A percentile compares a stretch with the other conserved stretches of the same genome.
Conservation (phyloP, 2,329 filamentous ascomycete genomes). For the Hypoxylon rubiginosum region DNA sequence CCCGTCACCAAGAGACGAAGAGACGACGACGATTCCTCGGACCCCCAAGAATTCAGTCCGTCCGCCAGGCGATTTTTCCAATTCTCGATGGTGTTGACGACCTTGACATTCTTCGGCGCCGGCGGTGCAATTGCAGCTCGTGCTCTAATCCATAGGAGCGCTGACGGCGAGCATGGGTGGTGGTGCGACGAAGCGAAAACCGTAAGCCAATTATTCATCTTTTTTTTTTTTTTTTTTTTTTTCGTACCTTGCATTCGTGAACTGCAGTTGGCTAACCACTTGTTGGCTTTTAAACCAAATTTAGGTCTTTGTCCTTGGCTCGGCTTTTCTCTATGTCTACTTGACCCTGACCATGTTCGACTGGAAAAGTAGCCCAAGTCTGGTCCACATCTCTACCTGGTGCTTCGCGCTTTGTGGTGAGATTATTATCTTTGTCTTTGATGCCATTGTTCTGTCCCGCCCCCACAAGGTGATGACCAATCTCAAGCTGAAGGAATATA, state of each 20-base stretch:
- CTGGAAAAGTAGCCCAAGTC: slow-evolving; percentile 82
- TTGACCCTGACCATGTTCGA: slow-evolving; percentile 90
- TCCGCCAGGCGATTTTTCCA: slow-evolving; percentile 72
- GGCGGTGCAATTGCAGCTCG: slow-evolving; percentile 80
- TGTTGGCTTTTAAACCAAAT: slow-evolving; percentile 1
- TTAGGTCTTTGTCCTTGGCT: slow-evolving; percentile 87
- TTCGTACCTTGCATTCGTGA: slow-evolving; percentile 5
- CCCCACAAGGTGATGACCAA: slow-evolving; percentile 74
- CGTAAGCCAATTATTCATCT: slow-evolving; percentile 43
- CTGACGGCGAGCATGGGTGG: slow-evolving; percentile 50
- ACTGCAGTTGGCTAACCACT: slow-evolving; percentile 16
- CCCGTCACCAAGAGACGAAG: slow-evolving; percentile 73
- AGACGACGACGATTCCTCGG: slow-evolving; percentile 60
- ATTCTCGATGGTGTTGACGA: slow-evolving; percentile 77
- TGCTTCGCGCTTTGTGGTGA: slow-evolving; percentile 79
- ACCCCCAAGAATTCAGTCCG: slow-evolving; percentile 57
- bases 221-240: slow-evolving; percentile 17
- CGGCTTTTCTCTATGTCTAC: slow-evolving; percentile 88
- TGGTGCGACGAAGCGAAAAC: slow-evolving; percentile 52
- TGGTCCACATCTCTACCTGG: slow-evolving; percentile 87
- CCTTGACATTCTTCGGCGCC: slow-evolving; percentile 82
- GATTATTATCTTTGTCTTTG: slow-evolving; percentile 76
- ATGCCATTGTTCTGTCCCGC: slow-evolving; percentile 75
- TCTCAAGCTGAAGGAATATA: slow-evolving; percentile 56
- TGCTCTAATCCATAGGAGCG: slow-evolving; percentile 69